phyloP scores from a whole-genome alignment of 2,329 filamentous ascomycete species.

The Xylaria hypoxylon region DNA sequence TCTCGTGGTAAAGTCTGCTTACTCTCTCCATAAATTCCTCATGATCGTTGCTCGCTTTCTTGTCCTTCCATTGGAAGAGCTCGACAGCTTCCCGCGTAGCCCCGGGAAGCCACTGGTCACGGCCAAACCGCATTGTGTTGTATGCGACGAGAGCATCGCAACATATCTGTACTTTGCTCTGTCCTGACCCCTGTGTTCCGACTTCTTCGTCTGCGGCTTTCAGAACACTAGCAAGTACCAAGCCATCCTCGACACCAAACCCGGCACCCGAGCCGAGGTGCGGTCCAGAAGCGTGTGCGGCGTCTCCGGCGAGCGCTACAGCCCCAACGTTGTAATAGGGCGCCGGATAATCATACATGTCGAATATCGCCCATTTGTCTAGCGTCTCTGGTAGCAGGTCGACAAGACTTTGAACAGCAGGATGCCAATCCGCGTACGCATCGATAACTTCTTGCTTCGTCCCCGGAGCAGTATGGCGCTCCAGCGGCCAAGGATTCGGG shows the following conservation, averaged over 20 bases:
- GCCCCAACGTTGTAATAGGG: slow-evolving; percentile 57
- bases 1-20: slow-evolving; percentile 43
- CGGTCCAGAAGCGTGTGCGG: slow-evolving; percentile 66
- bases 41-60: slow-evolving; percentile 40
- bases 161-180: slow-evolving; percentile 40
- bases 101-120: slow-evolving; percentile 49
- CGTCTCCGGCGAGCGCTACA: slow-evolving; percentile 65
- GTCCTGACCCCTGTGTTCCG: background rate
- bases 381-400: slow-evolving; percentile 60
- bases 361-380: slow-evolving; percentile 69
- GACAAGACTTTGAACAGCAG: slow-evolving; percentile 53
- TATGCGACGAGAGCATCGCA: slow-evolving; percentile 46
- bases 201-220: slow-evolving; percentile 39
- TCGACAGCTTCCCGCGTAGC: slow-evolving; percentile 48
- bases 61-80: slow-evolving; percentile 49
- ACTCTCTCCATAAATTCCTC: slow-evolving; percentile 43
- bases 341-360: slow-evolving; percentile 60
- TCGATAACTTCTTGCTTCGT: slow-evolving; percentile 54
- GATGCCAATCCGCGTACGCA: slow-evolving; percentile 58
- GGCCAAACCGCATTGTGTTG: slow-evolving; percentile 47
- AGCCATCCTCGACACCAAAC: slow-evolving; percentile 66
- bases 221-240: slow-evolving; percentile 48
- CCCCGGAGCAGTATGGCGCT: slow-evolving; percentile 52
- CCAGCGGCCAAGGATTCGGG: slow-evolving; percentile 52
- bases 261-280: slow-evolving; percentile 68